Evolutionary conservation across 345 rosid species (phyloP).

Genomic region (Eucalyptus curtisii): DNA sequence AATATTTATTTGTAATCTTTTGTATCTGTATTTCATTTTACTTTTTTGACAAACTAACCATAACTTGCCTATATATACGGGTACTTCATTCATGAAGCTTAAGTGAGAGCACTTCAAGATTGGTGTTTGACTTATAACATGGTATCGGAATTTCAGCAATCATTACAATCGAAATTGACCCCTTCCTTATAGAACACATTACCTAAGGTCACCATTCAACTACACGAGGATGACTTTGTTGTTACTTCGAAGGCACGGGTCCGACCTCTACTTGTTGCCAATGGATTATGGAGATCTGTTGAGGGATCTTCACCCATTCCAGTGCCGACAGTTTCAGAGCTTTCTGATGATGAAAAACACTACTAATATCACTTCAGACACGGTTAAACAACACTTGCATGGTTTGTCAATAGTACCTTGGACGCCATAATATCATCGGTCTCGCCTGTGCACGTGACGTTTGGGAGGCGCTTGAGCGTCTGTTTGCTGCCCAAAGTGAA

Average conservation of each 20-base stretch:
- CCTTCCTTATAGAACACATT: background rate
- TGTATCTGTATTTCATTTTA: background rate
- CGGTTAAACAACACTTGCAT: background rate
- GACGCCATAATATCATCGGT: background rate
- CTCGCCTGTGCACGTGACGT: background rate
- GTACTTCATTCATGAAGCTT: background rate
- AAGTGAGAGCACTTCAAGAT: background rate
- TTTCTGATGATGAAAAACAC: background rate
- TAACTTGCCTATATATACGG: background rate
- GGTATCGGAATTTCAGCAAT: background rate
- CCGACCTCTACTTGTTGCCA: background rate
- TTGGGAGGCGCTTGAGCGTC: background rate
- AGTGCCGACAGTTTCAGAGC: background rate
- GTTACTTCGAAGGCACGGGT: background rate
- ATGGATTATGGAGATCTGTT: background rate
- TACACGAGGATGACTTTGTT: background rate
- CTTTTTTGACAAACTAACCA: background rate
- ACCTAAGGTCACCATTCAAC: background rate
- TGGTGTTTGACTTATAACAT: background rate
- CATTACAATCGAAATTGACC: background rate
- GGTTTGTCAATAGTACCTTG: background rate
- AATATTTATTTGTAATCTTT: background rate
- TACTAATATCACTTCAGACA: background rate
- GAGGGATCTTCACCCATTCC: background rate
- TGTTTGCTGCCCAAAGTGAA: background rate